Evolutionary conservation across 2,329 filamentous ascomycete genomes (phyloP), one percentile per base, ranked within the genome.

Genomic region (Byssoonygena ceratinophila): DNA sequence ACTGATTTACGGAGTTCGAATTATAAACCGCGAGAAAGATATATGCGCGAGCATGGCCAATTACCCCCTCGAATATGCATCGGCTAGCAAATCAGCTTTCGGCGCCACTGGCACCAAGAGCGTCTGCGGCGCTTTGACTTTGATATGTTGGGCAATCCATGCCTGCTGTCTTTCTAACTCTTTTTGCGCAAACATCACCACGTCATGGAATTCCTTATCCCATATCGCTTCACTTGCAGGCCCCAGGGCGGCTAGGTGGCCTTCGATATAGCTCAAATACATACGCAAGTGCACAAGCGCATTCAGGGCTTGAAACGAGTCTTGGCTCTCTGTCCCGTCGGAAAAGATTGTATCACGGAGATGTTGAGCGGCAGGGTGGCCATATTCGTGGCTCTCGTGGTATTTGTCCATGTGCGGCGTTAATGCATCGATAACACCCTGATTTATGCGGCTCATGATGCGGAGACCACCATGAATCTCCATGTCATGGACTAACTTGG

Each of bases 61-160:
- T 46, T 31, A 46, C 43, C 31, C 43, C 7, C 43, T 31, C 16
- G 43, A 46, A 31, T 31, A 31, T 16, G 43, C 43, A 16, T 14
- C n/a, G 3, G 16, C 18, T 11, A 31, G 25, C 43, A 46, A 31
- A 31, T 46, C 43, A 18, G 43, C 25, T 25, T 46, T 34, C 18
- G 43, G 43, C 43, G 23, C 37, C 55, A 51, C 56, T 57, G 66
- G 67, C 12, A 68, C 65, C n/a, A 69, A 52, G n/a, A 69, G 54
- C 7, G 64, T 65, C 58, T 69, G 67, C 23, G 66, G 64, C 41
- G 59, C 59, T 46, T 63, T 58, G 2, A 65, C 61, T 49, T 63
- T 64, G 32, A 70, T 61, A 58, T 69, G 66, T 51, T 66, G 58
- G 18, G 51, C 55, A 9, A 60, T 60, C 66, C 66, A 69, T 3